These are phyloP conservation scores for Flagelloscypha sp. DNA, from an alignment of 768 basidiomycete genomes.

Conservation along the genomic window DNA sequence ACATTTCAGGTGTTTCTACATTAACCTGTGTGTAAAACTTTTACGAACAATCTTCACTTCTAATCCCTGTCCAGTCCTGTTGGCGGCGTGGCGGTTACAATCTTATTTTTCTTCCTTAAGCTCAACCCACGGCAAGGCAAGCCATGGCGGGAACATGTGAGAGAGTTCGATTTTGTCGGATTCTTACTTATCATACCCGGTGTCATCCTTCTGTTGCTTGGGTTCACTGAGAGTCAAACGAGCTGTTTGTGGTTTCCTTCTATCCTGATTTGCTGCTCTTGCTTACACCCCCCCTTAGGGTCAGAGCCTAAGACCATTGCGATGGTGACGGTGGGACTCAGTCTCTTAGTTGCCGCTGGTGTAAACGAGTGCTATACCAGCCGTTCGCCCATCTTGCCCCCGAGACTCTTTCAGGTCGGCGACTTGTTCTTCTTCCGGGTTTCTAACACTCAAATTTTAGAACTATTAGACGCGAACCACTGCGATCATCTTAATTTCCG, in stretches of 20 bases:
- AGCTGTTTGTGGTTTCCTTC: conserved; percentile 40
- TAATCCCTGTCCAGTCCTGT: conserved; percentile 45
- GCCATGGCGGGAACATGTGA: conserved; percentile 46
- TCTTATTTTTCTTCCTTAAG: conserved; percentile 70
- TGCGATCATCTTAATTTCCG: conserved; percentile 43
- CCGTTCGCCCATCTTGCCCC: conserved; percentile 64
- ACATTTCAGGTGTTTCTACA: conserved; percentile 59
- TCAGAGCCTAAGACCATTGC: conserved; percentile 49
- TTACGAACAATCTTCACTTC: not conserved
- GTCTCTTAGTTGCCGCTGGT: conserved; percentile 39
- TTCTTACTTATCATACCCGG: conserved; percentile 54
- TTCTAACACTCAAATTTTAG: not conserved
- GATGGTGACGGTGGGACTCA: conserved; percentile 50
- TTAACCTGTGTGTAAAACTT: conserved; percentile 49
- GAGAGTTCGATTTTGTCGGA: conserved; percentile 67
- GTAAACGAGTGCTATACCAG: conserved; percentile 56
- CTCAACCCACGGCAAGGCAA: conserved; percentile 66
- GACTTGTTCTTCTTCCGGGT: not conserved
- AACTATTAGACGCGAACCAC: conserved; percentile 64
- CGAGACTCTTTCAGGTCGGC: conserved; percentile 61
- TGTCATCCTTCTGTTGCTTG: conserved; percentile 58
- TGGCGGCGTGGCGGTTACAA: conserved; percentile 51
- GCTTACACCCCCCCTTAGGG: conserved; percentile 34
- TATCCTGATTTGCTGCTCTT: not conserved
- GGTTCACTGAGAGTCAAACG: conserved; percentile 63